Evolutionary conservation across 148 eudicot genomes (phyloP), one percentile per base, ranked within the genome.

Genomic region (Simmondsia chinensis): DNA sequence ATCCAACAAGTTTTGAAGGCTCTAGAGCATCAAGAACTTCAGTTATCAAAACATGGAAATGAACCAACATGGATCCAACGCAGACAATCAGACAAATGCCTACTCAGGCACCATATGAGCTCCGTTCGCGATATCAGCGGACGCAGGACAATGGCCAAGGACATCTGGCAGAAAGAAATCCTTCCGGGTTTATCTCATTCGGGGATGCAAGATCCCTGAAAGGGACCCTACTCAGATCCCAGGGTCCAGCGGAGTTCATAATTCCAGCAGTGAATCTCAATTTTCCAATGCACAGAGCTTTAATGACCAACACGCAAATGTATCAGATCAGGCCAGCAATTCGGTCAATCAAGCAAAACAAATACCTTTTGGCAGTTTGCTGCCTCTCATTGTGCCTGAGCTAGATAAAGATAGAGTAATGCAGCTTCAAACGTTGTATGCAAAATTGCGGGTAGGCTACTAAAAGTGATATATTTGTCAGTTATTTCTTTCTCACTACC

Each of bases 351-450:
- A 69, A 49, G 68, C 65, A 19, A 86, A 70, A 43, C 94, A 79
- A 63, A 94, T 91, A 43, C 85, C 99, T 4, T 85, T 91, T 66
- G 99, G 81, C 48, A 54, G 74, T 63, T 65, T 91, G 66, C 80
- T 91, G 37, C 99, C 99, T 20, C 68, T 79, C 59, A 82, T 91
- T 50, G 66, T 65, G 47, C 89, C 95, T 15, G 89, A 79, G 56
- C 81, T 91, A 61, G 95, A 91, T 44, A 86, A 86, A 55, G 99
- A 91, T 38, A 79, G 69, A 52, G 76, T 77, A 25, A 61, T 72
- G 89, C 95, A 91, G 56, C 81, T 91, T 11, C 63, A 66, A 46
- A 71, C 71, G 18, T 71, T 91, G 12, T 91, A 82, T 61, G 12
- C 26, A 7, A 76, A 68, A 68, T 47, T 91, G 40, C 64, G 70